These are phyloP conservation scores for Rheum nobile DNA, from an alignment of 148 eudicot species.

Conservation along the genomic window DNA sequence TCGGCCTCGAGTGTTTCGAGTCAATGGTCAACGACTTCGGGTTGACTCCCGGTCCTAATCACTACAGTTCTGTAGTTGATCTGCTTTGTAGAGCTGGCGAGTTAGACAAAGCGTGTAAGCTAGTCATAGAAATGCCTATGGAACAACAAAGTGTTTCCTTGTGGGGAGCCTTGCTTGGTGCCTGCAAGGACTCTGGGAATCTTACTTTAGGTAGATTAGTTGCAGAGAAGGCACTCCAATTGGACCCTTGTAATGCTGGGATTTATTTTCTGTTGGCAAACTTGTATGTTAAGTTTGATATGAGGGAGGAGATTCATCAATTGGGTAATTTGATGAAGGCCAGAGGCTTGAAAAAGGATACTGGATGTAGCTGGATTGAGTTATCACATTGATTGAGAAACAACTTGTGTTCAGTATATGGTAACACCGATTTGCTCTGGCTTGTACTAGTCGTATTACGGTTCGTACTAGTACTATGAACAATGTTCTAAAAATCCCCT, in stretches of 20 bases:
- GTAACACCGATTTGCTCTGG: neutral
- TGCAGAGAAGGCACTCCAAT: slow-evolving; percentile 54
- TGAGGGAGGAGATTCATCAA: slow-evolving; percentile 52
- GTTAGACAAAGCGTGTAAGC: slow-evolving; percentile 51
- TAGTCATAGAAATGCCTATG: slow-evolving; percentile 34
- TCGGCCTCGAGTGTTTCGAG: slow-evolving; percentile 45
- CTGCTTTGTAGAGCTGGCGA: slow-evolving; percentile 73
- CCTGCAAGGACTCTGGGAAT: slow-evolving; percentile 49
- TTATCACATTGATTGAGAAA: slow-evolving; percentile 12
- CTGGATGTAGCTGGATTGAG: slow-evolving; percentile 53
- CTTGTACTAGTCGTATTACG: neutral
- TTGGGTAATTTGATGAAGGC: slow-evolving; percentile 41
- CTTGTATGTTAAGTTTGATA: slow-evolving; percentile 44
- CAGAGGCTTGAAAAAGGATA: slow-evolving; percentile 53
- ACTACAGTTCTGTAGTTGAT: slow-evolving; percentile 54
- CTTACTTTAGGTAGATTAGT: slow-evolving; percentile 47
- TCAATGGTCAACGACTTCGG: slow-evolving; percentile 42
- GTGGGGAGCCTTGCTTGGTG: slow-evolving; percentile 67
- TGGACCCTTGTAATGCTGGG: slow-evolving; percentile 55
- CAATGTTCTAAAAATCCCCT: too few species aligned
- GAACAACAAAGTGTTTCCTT: slow-evolving; percentile 25
- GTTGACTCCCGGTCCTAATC: slow-evolving; percentile 44
- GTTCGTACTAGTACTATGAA: neutral
- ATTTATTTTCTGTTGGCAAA: slow-evolving; percentile 46
- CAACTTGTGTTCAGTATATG: too few species aligned